Evolutionary conservation across 2,329 filamentous ascomycete species (phyloP).

Genomic region (Pyricularia pennisetigena): DNA sequence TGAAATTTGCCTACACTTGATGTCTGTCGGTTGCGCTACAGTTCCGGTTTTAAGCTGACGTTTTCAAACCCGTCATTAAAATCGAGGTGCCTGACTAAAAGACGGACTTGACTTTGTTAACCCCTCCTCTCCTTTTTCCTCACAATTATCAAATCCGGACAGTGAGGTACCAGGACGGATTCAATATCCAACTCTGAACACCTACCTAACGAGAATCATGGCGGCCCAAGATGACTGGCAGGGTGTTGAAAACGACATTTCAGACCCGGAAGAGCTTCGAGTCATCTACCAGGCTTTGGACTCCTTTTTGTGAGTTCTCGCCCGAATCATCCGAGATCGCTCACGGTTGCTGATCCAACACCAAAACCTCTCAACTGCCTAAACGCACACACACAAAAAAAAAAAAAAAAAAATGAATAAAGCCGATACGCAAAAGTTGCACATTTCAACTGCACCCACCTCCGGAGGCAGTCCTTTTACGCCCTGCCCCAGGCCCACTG

Average conservation of each 20-base stretch:
- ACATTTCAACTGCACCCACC: conserved; percentile 85
- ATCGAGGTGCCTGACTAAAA: not conserved
- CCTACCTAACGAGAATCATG: not conserved
- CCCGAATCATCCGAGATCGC: conserved; percentile 3
- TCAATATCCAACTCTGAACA: not conserved
- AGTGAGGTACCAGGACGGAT: too few relatives aligned
- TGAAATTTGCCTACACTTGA: not conserved
- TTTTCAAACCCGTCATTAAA: not conserved
- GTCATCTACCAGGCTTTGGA: conserved; percentile 78
- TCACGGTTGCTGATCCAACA: not conserved
- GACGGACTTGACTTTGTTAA: not conserved
- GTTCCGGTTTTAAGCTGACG: not conserved
- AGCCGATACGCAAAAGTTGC: conserved; percentile 80
- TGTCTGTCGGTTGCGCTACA: not conserved
- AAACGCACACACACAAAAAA: too few relatives aligned
- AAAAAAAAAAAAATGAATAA: not conserved
- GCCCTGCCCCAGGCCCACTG: conserved; percentile 77
- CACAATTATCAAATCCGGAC: not conserved
- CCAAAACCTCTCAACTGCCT: not conserved
- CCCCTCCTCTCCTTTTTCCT: not conserved
- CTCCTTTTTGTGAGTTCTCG: conserved; percentile 68
- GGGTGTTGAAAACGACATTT: conserved; percentile 53
- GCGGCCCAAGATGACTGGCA: conserved; percentile 38
- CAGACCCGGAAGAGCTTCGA: conserved; percentile 69
- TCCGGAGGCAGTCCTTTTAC: conserved; percentile 87